Base-by-base conservation (phyloP, 106 monocot species). In the Posidonia australis region DNA sequence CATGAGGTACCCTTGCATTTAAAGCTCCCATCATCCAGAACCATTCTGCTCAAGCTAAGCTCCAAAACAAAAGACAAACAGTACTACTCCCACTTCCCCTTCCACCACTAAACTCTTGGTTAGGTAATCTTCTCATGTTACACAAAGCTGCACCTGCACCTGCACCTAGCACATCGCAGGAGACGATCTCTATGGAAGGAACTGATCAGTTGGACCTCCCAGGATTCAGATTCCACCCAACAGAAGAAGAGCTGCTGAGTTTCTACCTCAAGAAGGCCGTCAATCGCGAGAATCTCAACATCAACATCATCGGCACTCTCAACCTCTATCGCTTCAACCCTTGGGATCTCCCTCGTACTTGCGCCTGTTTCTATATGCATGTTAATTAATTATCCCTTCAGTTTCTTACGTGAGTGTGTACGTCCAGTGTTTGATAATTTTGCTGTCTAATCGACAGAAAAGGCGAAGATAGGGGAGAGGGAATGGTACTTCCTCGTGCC, bases 401-500 rank as follows among this genome's bases (percentile, higher is more conserved):
- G n/a, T n/a, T n/a, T n/a, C n/a, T n/a, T n/a, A n/a, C n/a, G n/a
- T n/a, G n/a, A n/a, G n/a, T n/a, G n/a, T n/a, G n/a, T n/a, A n/a
- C n/a, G n/a, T n/a, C n/a, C n/a, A n/a, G n/a, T 36, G 2, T 36
- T 36, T 36, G 36, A 36, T 36, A 4, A 4, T 36, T 2, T 36
- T 36, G 36, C 36, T 36, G 36, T 36, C 7, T 36, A 36, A 2
- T 36, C 29, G 9, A 14, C 25, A 85, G 89, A 74, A 1, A 19
- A 83, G 78, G 81, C 89, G 19, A 86, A 65, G 73, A 81, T 83
- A 5, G 93, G 89, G 12, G 93, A 89, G 73, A 77, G 74, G 58
- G 92, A 92, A 66, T 92, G 88, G 92, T 92, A 92, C 82, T 92
- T 92, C 77, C 85, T 82, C 64, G 92, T 93, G 67, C 89, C 89